Evolutionary conservation across 345 rosid genomes (phyloP), one percentile per base, ranked within the genome.

Genomic region (Citropsis articulata): DNA sequence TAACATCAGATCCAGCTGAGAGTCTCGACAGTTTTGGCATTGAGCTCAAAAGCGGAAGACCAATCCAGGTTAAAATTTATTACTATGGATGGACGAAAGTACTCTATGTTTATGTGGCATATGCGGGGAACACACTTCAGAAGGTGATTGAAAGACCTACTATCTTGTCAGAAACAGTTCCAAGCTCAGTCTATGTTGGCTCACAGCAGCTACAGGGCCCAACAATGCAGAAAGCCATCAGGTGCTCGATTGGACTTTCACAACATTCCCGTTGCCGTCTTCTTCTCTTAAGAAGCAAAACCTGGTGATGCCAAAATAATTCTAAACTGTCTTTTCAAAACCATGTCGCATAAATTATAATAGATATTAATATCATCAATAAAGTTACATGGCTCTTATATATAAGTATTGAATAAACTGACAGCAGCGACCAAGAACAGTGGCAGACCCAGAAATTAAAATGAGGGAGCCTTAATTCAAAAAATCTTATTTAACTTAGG

Each of bases 181-280:
- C 78, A 8, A 69, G 66, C 5, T 65, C 70, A 7, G 84, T 85
- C 25, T 85, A 75, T 4, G 78, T 83, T 1, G 88, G 87, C 13
- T 87, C 74, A 81, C 90, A 38, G 87, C 80, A 19, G 35, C 88
- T 45, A 82, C 87, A 0, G 88, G 90, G n/a, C 16, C 56, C 30
- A 0, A 0, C 0, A 36, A 21, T 21, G 33, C 81, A 0, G 86
- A 83, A 75, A 72, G 81, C 56, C 85, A 83, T 75, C 85, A 64
- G 28, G 75, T 77, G 8, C 42, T 86, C 4, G 77, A 72, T 45
- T 86, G 86, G 85, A 28, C 67, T 0, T 63, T 63, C 67, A 30
- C 38, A 63, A 28, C 67, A 30, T 16, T 14, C 3, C 67, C 38
- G 2, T 1, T 28, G 67, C 67, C 67, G 6, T 2, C 66, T 14